These are phyloP conservation scores for Nemophila menziesii DNA, from an alignment of 257 asterid species.

Conservation along the genomic window DNA sequence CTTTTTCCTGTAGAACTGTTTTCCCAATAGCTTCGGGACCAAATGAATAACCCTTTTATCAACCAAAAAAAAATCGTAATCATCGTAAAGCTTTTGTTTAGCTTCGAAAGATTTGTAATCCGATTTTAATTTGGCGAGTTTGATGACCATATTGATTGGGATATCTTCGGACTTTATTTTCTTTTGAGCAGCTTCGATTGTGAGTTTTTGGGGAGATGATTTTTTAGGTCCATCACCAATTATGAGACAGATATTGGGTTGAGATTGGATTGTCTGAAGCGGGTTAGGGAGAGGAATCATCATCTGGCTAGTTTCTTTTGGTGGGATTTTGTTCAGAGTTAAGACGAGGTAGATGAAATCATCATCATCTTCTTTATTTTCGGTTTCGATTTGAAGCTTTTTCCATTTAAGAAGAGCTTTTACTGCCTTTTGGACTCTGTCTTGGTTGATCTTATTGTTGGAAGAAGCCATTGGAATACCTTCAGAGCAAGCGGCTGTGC, in stretches of 20 bases:
- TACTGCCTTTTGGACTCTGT: slow-evolving; percentile 32
- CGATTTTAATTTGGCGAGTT: slow-evolving; percentile 54
- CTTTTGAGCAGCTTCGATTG: slow-evolving; percentile 33
- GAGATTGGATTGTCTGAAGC: slow-evolving; percentile 20
- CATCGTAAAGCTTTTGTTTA: slow-evolving; percentile 34
- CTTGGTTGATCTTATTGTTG: slow-evolving; percentile 15
- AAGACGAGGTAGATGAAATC: slow-evolving; percentile 54
- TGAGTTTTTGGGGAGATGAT: slow-evolving; percentile 23
- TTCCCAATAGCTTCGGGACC: slow-evolving; percentile 57
- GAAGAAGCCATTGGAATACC: too few relatives aligned
- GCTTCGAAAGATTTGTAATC: slow-evolving; percentile 52
- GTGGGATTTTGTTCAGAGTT: slow-evolving; percentile 49
- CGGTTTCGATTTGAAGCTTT: slow-evolving; percentile 17
- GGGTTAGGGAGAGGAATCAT: slow-evolving; percentile 45
- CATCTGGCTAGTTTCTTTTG: not conserved
- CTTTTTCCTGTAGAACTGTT: slow-evolving; percentile 63
- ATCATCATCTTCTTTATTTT: slow-evolving; percentile 17
- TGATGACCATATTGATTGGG: slow-evolving; percentile 35
- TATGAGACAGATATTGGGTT: slow-evolving; percentile 38
- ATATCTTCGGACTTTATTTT: slow-evolving; percentile 24
- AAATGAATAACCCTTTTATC: slow-evolving; percentile 23
- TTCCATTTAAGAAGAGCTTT: slow-evolving; percentile 74
- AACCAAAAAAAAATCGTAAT: slow-evolving; percentile 52
- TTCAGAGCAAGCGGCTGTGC: too few relatives aligned
- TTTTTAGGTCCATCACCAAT: slow-evolving; percentile 46